Conservation (phyloP, 78 protist genomes). For the Acrasis kona region DNA sequence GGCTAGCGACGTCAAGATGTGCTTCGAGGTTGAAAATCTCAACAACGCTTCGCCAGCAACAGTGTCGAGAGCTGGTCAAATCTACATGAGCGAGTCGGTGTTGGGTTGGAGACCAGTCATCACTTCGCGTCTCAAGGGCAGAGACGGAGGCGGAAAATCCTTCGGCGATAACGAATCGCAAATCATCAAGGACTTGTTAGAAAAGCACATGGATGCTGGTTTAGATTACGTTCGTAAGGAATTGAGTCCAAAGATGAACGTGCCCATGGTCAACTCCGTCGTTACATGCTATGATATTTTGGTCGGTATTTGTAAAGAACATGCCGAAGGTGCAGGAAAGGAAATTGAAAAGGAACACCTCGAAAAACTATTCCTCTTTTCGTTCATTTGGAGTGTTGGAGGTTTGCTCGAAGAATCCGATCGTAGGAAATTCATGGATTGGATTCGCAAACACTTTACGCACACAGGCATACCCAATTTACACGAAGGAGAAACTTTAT, state of each 20-base stretch:
- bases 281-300: too few species aligned
- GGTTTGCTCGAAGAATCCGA: constrained; percentile 59
- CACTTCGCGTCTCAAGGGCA: constrained; percentile 5
- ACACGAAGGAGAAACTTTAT: constrained; percentile 34
- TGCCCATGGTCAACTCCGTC: too few species aligned
- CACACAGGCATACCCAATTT: background rate
- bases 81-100: constrained; percentile 44
- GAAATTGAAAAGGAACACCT: constrained; percentile 17
- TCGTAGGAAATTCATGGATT: constrained; percentile 32
- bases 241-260: too few species aligned
- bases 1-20: constrained; percentile 41
- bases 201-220: background rate
- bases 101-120: constrained; percentile 35
- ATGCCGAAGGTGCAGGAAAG: too few species aligned
- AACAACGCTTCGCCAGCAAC: constrained; percentile 92
- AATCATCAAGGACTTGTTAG: constrained; percentile 7
- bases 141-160: background rate
- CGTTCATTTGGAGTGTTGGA: constrained; percentile 62
- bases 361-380: constrained; percentile 41
- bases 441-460: background rate
- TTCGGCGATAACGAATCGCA: background rate
- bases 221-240: background rate
- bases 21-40: constrained; percentile 73
- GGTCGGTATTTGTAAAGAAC: too few species aligned
- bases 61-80: constrained; percentile 80